Conservation (phyloP, 257 asterid species). For the Rehmannia glutinosa region DNA sequence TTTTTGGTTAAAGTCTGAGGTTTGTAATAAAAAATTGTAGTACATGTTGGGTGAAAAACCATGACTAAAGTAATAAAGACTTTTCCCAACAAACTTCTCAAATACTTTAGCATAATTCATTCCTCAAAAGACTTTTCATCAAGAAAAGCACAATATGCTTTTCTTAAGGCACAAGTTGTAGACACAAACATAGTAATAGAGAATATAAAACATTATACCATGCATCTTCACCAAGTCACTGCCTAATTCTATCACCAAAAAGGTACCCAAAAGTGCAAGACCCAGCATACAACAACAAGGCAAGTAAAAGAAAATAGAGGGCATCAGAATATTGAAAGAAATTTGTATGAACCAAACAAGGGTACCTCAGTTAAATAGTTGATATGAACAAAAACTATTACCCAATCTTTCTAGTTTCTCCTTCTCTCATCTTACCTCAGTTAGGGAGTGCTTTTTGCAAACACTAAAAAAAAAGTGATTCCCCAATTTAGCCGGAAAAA, state of each 20-base stretch:
- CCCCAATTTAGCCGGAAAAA: too few relatives aligned
- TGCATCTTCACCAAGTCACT: background rate
- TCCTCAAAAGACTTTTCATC: background rate
- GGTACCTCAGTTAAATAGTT: background rate
- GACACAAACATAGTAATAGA: background rate
- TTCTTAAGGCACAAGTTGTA: constrained; percentile 10
- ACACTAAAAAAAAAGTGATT: too few relatives aligned
- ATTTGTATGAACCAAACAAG: too few relatives aligned
- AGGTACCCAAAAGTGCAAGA: background rate
- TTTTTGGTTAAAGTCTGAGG: background rate
- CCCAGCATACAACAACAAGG: background rate
- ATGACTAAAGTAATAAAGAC: background rate
- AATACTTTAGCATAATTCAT: background rate
- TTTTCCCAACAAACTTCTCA: background rate
- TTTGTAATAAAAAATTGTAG: too few relatives aligned
- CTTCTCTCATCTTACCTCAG: too few relatives aligned
- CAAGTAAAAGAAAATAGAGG: background rate
- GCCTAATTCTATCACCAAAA: background rate
- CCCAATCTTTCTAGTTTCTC: too few relatives aligned
- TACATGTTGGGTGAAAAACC: too few relatives aligned
- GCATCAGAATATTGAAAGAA: too few relatives aligned
- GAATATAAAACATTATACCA: background rate
- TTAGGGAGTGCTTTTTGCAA: too few relatives aligned
- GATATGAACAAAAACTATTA: too few relatives aligned
- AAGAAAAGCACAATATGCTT: constrained; percentile 13